phyloP scores from a whole-genome alignment of 257 asterid genomes.

The Primulina tabacum region DNA sequence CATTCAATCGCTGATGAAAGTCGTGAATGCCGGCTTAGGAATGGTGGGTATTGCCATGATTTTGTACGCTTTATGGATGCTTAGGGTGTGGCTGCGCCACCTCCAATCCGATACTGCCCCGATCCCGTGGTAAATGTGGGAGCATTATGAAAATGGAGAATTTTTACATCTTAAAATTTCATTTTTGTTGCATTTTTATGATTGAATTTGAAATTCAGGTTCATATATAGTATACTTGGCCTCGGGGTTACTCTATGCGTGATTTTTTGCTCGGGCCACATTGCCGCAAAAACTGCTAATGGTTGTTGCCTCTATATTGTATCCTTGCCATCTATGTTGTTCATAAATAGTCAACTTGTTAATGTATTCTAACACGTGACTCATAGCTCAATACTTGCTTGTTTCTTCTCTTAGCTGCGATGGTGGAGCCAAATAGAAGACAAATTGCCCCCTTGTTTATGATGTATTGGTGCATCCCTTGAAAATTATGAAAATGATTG shows the following conservation, averaged over 20 bases:
- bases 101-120: conserved; percentile 44
- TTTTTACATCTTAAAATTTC: neutral
- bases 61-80: conserved; percentile 85
- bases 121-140: conserved; percentile 65
- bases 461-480: neutral
- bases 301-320: conserved; percentile 63
- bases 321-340: conserved; percentile 38
- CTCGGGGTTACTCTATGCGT: conserved; percentile 48
- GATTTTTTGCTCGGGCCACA: conserved; percentile 61
- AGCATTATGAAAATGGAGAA: neutral
- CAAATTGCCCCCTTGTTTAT: neutral
- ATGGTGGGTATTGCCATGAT: conserved; percentile 77
- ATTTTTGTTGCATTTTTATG: neutral
- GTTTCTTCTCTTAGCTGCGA: neutral
- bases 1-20: conserved; percentile 64
- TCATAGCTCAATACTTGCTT: neutral
- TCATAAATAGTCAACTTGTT: neutral
- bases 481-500: neutral
- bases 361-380: neutral
- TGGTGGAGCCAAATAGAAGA: neutral
- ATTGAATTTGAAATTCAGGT: conserved; percentile 41
- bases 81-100: conserved; percentile 66
- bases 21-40: conserved; percentile 70
- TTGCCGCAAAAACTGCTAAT: conserved; percentile 67
- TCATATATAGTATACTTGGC: conserved; percentile 55